phyloP scores from a whole-genome alignment of 2,329 filamentous ascomycete species.

The Delphinella strobiligena region DNA sequence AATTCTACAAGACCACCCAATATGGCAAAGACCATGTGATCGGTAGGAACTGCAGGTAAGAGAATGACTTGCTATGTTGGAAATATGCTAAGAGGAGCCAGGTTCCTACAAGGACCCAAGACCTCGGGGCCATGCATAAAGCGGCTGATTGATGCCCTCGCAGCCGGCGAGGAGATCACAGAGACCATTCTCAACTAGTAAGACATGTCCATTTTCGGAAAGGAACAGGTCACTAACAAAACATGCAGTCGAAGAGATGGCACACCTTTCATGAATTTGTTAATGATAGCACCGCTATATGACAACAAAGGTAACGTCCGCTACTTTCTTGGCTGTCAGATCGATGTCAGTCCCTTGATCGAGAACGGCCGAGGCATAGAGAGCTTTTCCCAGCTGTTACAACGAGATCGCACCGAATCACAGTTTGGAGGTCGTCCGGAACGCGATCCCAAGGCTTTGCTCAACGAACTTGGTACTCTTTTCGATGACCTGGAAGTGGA shows the following conservation, averaged over 20 bases:
- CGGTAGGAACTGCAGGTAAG: constrained; percentile 33
- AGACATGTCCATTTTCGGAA: background rate
- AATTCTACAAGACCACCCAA: constrained; percentile 32
- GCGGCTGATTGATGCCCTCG: constrained; percentile 24
- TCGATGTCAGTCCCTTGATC: constrained; percentile 26
- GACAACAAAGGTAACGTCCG: constrained; percentile 28
- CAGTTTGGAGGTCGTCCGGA: constrained; percentile 13
- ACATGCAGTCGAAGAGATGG: constrained; percentile 21
- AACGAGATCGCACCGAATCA: constrained; percentile 18
- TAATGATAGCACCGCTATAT: constrained; percentile 28
- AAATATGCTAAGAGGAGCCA: no score
- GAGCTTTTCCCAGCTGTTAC: constrained; percentile 22
- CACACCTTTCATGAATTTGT: constrained; percentile 28
- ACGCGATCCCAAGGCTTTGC: constrained; percentile 14
- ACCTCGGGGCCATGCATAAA: constrained; percentile 22
- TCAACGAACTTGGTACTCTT: constrained; percentile 19
- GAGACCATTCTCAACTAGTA: constrained; percentile 33
- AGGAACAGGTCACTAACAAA: background rate
- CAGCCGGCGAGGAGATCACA: constrained; percentile 27
- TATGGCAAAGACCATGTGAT: constrained; percentile 31
- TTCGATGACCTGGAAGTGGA: constrained; percentile 21
- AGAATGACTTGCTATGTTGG: no score
- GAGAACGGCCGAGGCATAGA: constrained; percentile 25
- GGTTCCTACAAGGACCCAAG: constrained; percentile 31
- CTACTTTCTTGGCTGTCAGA: constrained; percentile 28